Evolutionary conservation across 257 asterid species (phyloP).

Genomic region (Penstemon davidsonii): DNA sequence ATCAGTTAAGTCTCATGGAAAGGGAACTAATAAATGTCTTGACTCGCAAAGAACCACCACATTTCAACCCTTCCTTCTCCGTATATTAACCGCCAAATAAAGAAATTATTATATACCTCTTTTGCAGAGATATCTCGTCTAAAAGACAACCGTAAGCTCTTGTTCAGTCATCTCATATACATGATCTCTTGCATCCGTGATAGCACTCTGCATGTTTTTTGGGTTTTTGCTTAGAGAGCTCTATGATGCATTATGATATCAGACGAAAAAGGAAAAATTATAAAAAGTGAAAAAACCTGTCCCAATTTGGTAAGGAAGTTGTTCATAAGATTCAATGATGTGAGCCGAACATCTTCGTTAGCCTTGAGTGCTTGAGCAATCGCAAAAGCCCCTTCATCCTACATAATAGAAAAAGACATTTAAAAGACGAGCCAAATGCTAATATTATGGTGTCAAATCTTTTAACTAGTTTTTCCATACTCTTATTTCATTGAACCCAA

Average conservation of each 20-base stretch:
- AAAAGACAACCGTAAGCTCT: slow-evolving; percentile 74
- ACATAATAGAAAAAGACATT: slow-evolving; percentile 19
- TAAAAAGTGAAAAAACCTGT: slow-evolving; percentile 48
- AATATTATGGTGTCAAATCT: neutral
- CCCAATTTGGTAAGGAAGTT: slow-evolving; percentile 93
- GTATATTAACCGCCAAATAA: neutral
- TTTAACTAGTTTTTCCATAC: slow-evolving; percentile 40
- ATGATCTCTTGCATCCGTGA: slow-evolving; percentile 89
- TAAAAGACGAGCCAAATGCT: slow-evolving; percentile 10
- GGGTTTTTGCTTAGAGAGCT: slow-evolving; percentile 23
- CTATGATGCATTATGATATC: neutral
- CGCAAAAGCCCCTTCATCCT: slow-evolving; percentile 95
- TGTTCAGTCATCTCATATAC: slow-evolving; percentile 90
- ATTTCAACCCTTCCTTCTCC: slow-evolving; percentile 11
- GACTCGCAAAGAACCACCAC: slow-evolving; percentile 22
- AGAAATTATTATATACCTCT: neutral
- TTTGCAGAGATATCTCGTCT: slow-evolving; percentile 32
- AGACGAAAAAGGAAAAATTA: neutral
- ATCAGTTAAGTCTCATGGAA: slow-evolving; percentile 10
- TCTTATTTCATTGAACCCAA: slow-evolving; percentile 93
- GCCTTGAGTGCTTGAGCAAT: slow-evolving; percentile 95
- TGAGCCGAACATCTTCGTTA: slow-evolving; percentile 81
- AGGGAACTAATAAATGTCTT: slow-evolving; percentile 16
- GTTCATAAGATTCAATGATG: slow-evolving; percentile 76
- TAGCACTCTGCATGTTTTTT: slow-evolving; percentile 73